These are phyloP conservation scores for Mayamaea pseudoterrestris DNA, from an alignment of 108 stramenopile genomes.

Conservation along the genomic window DNA sequence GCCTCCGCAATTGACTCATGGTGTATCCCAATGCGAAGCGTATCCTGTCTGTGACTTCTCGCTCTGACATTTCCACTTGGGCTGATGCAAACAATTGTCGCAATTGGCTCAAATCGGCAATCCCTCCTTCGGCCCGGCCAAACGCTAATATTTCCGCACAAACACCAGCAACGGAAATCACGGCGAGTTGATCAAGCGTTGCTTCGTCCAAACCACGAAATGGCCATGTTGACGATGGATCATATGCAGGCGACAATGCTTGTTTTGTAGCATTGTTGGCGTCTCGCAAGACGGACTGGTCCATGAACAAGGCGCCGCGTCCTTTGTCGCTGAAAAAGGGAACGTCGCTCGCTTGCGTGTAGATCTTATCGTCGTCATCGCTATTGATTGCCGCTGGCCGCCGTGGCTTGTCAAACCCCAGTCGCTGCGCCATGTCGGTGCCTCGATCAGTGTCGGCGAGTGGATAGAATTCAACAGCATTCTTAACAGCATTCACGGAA, in stretches of 20 bases:
- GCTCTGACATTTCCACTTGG: conserved; percentile 37
- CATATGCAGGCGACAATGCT: conserved; percentile 30
- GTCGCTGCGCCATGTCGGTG: conserved; percentile 28
- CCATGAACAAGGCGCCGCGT: conserved; percentile 24
- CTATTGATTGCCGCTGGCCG: neutral
- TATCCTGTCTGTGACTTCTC: conserved; percentile 64
- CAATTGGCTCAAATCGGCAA: conserved; percentile 46
- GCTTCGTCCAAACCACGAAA: conserved; percentile 68
- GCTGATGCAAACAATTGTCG: conserved; percentile 3
- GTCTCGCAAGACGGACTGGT: conserved; percentile 60
- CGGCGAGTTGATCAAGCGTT: conserved; percentile 59
- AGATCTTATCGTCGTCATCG: neutral
- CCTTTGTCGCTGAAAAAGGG: conserved; percentile 65
- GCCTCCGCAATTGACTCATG: conserved; percentile 57
- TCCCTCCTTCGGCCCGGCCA: conserved; percentile 47
- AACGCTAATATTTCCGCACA: conserved; percentile 74
- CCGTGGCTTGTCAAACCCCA: conserved; percentile 57
- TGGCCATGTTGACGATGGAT: conserved; percentile 66
- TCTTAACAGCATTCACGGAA: conserved; percentile 63
- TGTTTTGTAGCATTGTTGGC: conserved; percentile 27
- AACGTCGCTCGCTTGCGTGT: conserved; percentile 13
- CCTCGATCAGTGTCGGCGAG: conserved; percentile 49
- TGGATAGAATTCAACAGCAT: conserved; percentile 81
- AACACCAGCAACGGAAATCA: conserved; percentile 69
- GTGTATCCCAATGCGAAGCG: conserved; percentile 66